Base-by-base conservation (phyloP, 1,139 yeast species). In the Komagataea norvegica region DNA sequence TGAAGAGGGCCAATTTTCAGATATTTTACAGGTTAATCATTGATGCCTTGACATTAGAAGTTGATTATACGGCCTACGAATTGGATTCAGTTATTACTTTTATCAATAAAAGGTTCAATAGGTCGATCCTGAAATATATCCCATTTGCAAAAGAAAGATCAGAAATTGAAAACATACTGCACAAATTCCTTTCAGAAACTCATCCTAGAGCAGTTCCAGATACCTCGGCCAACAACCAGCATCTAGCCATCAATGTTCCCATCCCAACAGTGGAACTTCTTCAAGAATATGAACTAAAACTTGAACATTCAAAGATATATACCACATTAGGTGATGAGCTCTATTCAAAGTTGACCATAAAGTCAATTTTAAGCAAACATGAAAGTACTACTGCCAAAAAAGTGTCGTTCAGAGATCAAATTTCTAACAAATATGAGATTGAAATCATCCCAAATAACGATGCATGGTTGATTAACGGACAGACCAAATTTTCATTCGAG, bases 381-480 rank as follows among this genome's bases (percentile, higher is more conserved):
- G 38, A 35, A 14, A 5, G 15, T 4, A 15, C 23, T 1, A 18
- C 16, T 14, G 34, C 60, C 37, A 63, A 48, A 55, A 59, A 43
- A 36, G 70, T 51, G 34, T 47, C 48, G 25, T 59, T 59, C 37
- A 45, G 47, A 17, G 49, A 43, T 26, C 52, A 47, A 9, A 35
- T 37, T 3, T 33, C 46, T 1, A 54, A 49, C 36, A 36, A 42
- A 16, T 66, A 70, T 43, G 53, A 54, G 11, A 57, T 72, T 27
- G 75, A 67, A 22, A 46, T 70, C 3, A 40, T 56, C 45, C 47
- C 60, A 20, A 59, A 61, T 14, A 59, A 60, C 25, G 79, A 74
- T 25, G 72, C 70, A 35, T 85, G 95, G 95, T 60, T 83, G 6
- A 59, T 84, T 7, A 74, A 86, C 1, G 95, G 95, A 1, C 66